Base-by-base conservation (phyloP, 352 stramenopile species). In the Pythium monospermum region DNA sequence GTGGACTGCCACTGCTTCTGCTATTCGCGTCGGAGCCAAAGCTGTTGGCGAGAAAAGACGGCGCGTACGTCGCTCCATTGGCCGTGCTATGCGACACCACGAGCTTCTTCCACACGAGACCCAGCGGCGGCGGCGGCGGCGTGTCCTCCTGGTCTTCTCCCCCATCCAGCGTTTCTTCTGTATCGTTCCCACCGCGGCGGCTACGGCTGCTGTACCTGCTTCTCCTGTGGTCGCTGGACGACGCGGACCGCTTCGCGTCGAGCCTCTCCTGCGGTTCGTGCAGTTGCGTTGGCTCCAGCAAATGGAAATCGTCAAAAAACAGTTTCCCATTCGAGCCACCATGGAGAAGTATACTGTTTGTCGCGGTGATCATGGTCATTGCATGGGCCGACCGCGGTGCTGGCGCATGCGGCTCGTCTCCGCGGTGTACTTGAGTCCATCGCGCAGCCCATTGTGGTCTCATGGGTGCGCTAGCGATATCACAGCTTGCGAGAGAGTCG, bases 261-360 rank as follows among this genome's bases (percentile, higher is more conserved):
- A n/a, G n/a, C n/a, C n/a, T n/a, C n/a, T n/a, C n/a, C n/a, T n/a
- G n/a, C n/a, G n/a, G n/a, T n/a, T n/a, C n/a, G n/a, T n/a, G n/a
- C n/a, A n/a, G n/a, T 6, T 55, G 32, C 8, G 45, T 33, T 12
- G 68, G 70, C 48, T 86, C 70, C 16, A 87, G 60, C 28, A 87
- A 25, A 62, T 77, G 68, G 18, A 85, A 65, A 54, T 90, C 79
- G 46, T 80, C 71, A 51, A 76, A 78, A 53, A 83, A 83, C 30
- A 69, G 59, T 37, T 70, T 59, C 25, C 73, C 70, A 60, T 85
- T 70, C 16, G 71, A 83, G 12, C 78, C 78, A 18, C 78, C 78
- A 48, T 86, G 86, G 19, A 86, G 37, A 15, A 89, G 57, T 36
- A 83, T 49, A 62, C 73, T 86, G 15, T 54, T 36, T 4, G 64